phyloP scores from a whole-genome alignment of 2,329 filamentous ascomycete species.

The Cercospora janseana region DNA sequence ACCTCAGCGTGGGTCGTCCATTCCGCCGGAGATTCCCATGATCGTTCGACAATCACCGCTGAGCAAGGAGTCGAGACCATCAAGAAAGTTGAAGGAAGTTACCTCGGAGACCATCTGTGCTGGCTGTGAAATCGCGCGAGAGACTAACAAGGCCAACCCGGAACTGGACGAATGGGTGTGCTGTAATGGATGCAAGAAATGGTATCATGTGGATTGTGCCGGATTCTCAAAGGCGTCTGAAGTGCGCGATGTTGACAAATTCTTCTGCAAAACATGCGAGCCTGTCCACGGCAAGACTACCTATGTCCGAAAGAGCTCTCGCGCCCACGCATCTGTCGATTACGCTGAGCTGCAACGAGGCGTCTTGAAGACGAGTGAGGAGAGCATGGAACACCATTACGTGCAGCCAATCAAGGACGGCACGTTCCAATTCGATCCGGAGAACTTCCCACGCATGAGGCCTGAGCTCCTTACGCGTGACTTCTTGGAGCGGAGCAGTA shows the following conservation, averaged over 20 bases:
- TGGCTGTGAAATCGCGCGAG: constrained; percentile 56
- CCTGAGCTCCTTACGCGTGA: constrained; percentile 63
- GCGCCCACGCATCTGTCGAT: constrained; percentile 64
- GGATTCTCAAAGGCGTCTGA: constrained; percentile 64
- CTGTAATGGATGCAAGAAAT: constrained; percentile 66
- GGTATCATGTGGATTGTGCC: constrained; percentile 67
- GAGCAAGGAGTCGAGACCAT: constrained; percentile 30
- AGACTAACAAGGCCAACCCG: constrained; percentile 46
- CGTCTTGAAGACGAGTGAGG: constrained; percentile 62
- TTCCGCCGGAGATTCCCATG: constrained; percentile 33
- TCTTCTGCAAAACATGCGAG: constrained; percentile 61
- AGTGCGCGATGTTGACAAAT: constrained; percentile 66
- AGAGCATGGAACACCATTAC: constrained; percentile 65
- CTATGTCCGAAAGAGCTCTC: constrained; percentile 63
- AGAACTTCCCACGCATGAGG: constrained; percentile 62
- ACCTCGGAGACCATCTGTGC: constrained; percentile 53
- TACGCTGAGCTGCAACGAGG: constrained; percentile 67
- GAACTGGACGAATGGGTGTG: constrained; percentile 64
- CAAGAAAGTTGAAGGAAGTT: constrained; percentile 26
- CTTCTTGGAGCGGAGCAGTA: constrained; percentile 60
- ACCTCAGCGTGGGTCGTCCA: constrained; percentile 27
- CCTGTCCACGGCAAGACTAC: constrained; percentile 62
- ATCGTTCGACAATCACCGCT: constrained; percentile 23
- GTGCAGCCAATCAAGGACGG: constrained; percentile 66
- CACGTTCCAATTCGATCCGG: constrained; percentile 59